Evolutionary conservation across 371 early-diverging fungal species (phyloP), one percentile per base, ranked within the genome.

Genomic region (Circinella minor): DNA sequence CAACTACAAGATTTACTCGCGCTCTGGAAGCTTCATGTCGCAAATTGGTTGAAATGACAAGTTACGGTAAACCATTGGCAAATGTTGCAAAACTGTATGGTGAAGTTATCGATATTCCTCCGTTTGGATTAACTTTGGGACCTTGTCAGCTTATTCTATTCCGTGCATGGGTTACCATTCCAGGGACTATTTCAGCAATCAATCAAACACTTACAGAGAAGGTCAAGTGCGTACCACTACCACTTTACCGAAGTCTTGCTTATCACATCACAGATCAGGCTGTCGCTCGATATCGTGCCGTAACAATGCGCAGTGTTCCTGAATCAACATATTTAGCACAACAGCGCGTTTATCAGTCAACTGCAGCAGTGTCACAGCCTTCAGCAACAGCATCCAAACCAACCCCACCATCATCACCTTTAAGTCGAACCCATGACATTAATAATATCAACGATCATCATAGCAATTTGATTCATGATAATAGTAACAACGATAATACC

Each of bases 91-190:
- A 60, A 48, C 66, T 83, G 7, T 69, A 74, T 36, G 49, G 71
- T 18, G 76, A 79, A 36, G 68, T 83, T 4, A 39, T 80, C 11
- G 81, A 83, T 59, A 69, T 79, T 3, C 83, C 83, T 55, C 73
- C 81, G 5, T 83, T 83, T 67, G 60, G 73, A 17, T 65, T 81
- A 11, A 65, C 74, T 34, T n/a, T 67, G 20, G 74, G 75, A 0
- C 76, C 81, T 37, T 79, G 79, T 43, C 81, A 80, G 43, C 63
- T 83, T 9, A 73, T 83, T 36, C 55, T 83, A 11, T 83, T 79
- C 55, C 77, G 70, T 55, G 76, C 77, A 6, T 71, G 73, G 55
- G 72, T 83, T 15, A 74, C 70, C 5, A 67, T 72, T 5, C 74
- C 81, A 4, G 81, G 78, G 4, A 75, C 74, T 14, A 54, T 68